Evolutionary conservation across 768 basidiomycete genomes (phyloP), one percentile per base, ranked within the genome.

Genomic region (Mycena leptocephala): DNA sequence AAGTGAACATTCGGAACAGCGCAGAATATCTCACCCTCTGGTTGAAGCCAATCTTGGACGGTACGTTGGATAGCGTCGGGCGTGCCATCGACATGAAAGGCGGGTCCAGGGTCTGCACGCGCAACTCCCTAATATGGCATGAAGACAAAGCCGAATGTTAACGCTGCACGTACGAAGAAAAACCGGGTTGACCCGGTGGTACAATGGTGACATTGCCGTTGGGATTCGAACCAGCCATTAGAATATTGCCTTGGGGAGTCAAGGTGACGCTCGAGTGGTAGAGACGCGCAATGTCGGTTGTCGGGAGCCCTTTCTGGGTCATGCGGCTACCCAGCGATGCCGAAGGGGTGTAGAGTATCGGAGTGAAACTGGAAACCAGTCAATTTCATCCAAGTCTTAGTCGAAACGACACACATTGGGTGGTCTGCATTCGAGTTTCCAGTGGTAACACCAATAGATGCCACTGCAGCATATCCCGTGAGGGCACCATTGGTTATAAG

Each of bases 401-500:
- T 22, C 11, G 62, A 72, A 32, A 82, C 71, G 43, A 78, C 70
- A 81, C 81, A 88, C 58, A 85, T 80, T 7, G 89, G 91, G 80
- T 87, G 81, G 74, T 87, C 86, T 1, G 91, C 93, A 82, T 87
- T 88, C 33, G 88, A 89, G 75, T 84, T 79, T 24, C 85, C 88
- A 10, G 87, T 80, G 2, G 85, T 79, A 74, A 56, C 84, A 79
- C 51, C 78, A 59, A 76, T 78, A 35, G 78, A 86, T 75, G 4
- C 81, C 79, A 53, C 58, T 71, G 55, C 82, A 28, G 75, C 82
- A 78, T 72, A 88, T 37, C 59, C 78, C 24, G 84, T 87, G 43
- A 78, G 77, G 6, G 85, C 91, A 56, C 92, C 92, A 80, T 93
- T 92, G 35, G 88, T 82, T 59, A 88, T 86, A 62, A 91, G 84